These are phyloP conservation scores for Penicillium sp. DNA, from an alignment of 2,329 filamentous ascomycete genomes.

Conservation along the genomic window DNA sequence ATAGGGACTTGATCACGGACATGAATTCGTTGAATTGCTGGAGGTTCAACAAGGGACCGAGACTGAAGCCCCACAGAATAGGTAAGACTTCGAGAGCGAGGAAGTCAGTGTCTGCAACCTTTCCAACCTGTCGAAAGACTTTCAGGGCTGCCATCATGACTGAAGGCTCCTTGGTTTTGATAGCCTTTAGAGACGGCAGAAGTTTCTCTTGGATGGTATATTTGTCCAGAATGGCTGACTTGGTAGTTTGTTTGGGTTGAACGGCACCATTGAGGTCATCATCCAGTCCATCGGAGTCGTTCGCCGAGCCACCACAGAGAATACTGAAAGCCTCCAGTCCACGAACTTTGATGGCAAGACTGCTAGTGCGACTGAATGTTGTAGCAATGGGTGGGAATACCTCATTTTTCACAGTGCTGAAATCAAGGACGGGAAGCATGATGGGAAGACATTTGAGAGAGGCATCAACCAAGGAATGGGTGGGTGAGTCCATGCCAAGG, in stretches of 20 bases:
- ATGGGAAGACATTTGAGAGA: constrained; percentile 75
- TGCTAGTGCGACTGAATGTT: constrained; percentile 91
- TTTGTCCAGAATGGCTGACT: constrained; percentile 84
- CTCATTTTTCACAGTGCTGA: constrained; percentile 95
- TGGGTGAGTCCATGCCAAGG: constrained; percentile 82
- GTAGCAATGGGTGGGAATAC: constrained; percentile 88
- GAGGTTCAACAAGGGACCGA: constrained; percentile 85
- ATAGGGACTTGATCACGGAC: constrained; percentile 79
- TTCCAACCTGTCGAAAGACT: constrained; percentile 81
- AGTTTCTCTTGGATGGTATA: constrained; percentile 99
- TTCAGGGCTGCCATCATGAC: constrained; percentile 93
- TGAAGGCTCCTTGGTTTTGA: constrained; percentile 96
- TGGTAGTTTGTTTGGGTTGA: constrained; percentile 54
- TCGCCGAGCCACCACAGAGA: constrained; percentile 75
- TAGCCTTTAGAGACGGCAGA: constrained; percentile 82
- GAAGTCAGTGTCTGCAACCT: constrained; percentile 82
- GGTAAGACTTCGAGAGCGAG: constrained; percentile 89
- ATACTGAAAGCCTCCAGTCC: constrained; percentile 88
- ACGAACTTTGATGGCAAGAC: constrained; percentile 89
- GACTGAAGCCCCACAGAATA: constrained; percentile 85
- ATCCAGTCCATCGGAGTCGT: constrained; percentile 47
- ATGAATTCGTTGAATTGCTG: constrained; percentile 89
- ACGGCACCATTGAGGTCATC: constrained; percentile 76
- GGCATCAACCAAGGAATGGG: constrained; percentile 84
- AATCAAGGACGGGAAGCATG: constrained; percentile 87